These are phyloP conservation scores for Pestalotiopsis sp. DNA, from an alignment of 2,329 filamentous ascomycete genomes.

Conservation along the genomic window DNA sequence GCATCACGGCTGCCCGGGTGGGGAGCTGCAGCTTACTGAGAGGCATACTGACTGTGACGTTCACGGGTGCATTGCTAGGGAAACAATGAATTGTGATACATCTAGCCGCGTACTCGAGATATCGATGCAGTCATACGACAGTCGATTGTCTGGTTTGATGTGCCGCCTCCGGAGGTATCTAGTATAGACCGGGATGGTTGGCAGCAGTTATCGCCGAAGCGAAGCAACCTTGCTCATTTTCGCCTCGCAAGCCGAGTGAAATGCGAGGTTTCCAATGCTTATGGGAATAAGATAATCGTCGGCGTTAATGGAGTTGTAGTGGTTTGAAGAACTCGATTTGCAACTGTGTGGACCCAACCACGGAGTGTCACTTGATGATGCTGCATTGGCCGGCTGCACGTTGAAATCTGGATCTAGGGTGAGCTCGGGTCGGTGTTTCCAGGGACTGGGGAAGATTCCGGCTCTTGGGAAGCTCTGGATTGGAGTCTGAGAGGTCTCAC, in stretches of 20 bases:
- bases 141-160: not conserved
- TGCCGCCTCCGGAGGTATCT: not conserved
- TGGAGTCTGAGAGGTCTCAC: not conserved
- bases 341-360: not conserved
- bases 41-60: not conserved
- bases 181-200: not conserved
- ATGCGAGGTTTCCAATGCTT: not conserved
- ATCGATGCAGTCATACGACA: not conserved
- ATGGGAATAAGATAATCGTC: not conserved
- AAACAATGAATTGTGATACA: not conserved
- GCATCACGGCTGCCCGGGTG: not conserved
- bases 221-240: not conserved
- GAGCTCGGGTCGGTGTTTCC: not conserved
- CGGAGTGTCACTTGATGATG: not conserved
- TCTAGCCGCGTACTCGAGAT: not conserved
- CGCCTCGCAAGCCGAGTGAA: not conserved
- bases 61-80: not conserved
- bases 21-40: not conserved
- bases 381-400: not conserved
- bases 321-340: not conserved
- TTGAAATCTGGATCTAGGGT: not conserved
- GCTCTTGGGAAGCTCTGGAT: not conserved
- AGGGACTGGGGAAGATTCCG: not conserved
- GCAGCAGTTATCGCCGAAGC: not conserved
- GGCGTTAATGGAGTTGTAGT: not conserved